phyloP scores from a whole-genome alignment of 495 filamentous ascomycete genomes.

The Cladorrhinum samala region DNA sequence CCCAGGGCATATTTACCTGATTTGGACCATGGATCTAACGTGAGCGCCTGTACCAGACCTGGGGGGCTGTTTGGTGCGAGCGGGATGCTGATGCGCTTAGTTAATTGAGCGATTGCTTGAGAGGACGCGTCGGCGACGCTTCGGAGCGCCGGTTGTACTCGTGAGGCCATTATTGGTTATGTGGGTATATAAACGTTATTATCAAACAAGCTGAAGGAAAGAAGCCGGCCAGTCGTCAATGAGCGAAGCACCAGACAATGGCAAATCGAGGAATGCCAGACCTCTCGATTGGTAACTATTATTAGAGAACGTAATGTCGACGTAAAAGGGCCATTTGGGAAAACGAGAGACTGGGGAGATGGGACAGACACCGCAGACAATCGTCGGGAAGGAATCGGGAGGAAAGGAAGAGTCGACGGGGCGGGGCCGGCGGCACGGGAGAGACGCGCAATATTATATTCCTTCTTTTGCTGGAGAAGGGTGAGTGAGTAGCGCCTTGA shows the following conservation, averaged over 20 bases:
- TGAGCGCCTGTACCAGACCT: slow-evolving; percentile 64
- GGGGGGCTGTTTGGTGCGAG: slow-evolving; percentile 62
- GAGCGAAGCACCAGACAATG: slow-evolving; percentile 2
- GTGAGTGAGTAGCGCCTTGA: slow-evolving; percentile 9
- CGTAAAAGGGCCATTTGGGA: slow-evolving; percentile 26
- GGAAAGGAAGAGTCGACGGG: neutral
- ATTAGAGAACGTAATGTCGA: slow-evolving; percentile 25
- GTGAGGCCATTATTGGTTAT: slow-evolving; percentile 23
- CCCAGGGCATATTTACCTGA: slow-evolving; percentile 84
- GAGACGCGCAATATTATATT: slow-evolving; percentile 8
- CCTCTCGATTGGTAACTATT: slow-evolving; percentile 26
- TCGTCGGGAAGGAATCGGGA: slow-evolving; percentile 3
- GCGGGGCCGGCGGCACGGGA: slow-evolving; percentile 7
- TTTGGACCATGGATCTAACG: slow-evolving; percentile 69
- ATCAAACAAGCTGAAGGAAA: neutral
- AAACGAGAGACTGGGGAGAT: slow-evolving; percentile 8
- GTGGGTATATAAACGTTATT: no score
- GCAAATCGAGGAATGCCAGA: slow-evolving; percentile 40
- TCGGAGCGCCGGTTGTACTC: slow-evolving; percentile 15
- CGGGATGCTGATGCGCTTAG: slow-evolving; percentile 69
- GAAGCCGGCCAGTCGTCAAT: slow-evolving; percentile 1
- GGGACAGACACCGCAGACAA: neutral
- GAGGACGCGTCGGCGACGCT: slow-evolving; percentile 19
- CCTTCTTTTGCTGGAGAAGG: neutral
- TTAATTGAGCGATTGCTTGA: slow-evolving; percentile 39